phyloP scores from a whole-genome alignment of 106 monocot genomes.

The Hemerocallis citrina region DNA sequence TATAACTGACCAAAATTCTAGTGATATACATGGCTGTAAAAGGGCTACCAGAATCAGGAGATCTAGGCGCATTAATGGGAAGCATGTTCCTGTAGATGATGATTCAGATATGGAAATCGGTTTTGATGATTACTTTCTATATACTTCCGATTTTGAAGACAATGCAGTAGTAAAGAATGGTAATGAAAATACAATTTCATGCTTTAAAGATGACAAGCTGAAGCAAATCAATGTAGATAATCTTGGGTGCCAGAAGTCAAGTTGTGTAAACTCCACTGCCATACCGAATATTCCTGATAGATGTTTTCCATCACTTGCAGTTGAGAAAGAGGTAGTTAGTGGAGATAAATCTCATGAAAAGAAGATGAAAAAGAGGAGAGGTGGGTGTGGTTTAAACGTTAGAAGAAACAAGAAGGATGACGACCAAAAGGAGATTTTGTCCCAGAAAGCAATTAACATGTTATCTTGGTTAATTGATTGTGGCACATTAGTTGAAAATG shows the following conservation, averaged over 20 bases:
- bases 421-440: not conserved
- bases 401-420: conserved; percentile 19
- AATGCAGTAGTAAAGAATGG: conserved; percentile 3
- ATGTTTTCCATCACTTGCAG: not conserved
- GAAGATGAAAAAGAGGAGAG: conserved; percentile 17
- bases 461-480: conserved; percentile 65
- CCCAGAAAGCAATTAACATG: conserved; percentile 24
- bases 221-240: conserved; percentile 1
- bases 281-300: not conserved
- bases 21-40: not conserved
- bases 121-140: conserved; percentile 5
- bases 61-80: conserved; percentile 24
- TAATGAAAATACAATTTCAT: conserved; percentile 2
- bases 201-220: not conserved
- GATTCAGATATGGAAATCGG: conserved; percentile 5
- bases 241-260: not conserved
- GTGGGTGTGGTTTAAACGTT: conserved; percentile 24
- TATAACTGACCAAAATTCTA: not conserved
- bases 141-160: not conserved
- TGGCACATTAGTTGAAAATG: conserved; percentile 41
- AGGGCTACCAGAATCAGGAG: conserved; percentile 8
- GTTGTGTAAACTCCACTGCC: not conserved
- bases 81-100: conserved; percentile 16
- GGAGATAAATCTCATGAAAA: conserved; percentile 2
- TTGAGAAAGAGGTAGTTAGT: conserved; percentile 7